Percentiles rank a stretch among this genome's conserved stretches.
Evolutionary conservation across 805 yeast genomes (phyloP).

Genomic region (Crinitomyces ghanaensis): DNA sequence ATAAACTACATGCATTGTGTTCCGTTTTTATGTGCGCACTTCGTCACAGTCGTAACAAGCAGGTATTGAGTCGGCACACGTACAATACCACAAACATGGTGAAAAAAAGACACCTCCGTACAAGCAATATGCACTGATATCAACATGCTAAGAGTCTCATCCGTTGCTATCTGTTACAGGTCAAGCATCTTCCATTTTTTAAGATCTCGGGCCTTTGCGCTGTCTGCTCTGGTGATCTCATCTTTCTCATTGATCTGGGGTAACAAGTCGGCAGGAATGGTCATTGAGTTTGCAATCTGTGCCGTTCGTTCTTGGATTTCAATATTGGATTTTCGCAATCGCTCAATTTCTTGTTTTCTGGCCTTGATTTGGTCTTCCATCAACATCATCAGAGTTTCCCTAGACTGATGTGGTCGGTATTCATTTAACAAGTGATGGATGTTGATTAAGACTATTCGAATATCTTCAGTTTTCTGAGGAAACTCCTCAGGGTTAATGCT

Average conservation of each 20-base stretch:
- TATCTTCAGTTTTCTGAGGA: conserved; percentile 58
- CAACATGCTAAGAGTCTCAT: no score
- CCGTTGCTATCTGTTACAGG: no score
- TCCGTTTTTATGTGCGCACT: no score
- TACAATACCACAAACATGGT: no score
- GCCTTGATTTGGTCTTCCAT: conserved; percentile 52
- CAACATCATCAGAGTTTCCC: conserved; percentile 74
- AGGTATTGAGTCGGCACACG: no score
- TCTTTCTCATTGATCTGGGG: no score
- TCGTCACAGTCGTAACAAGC: no score
- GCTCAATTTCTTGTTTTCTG: conserved; percentile 19
- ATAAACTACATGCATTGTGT: no score
- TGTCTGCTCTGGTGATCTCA: no score
- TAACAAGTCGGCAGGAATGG: no score
- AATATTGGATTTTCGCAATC: conserved; percentile 30
- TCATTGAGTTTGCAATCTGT: conserved; percentile 23
- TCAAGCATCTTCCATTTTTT: conserved; percentile 1
- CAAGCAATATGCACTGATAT: no score
- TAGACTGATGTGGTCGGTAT: conserved; percentile 88
- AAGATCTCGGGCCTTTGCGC: conserved; percentile 2
- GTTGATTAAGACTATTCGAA: conserved; percentile 71
- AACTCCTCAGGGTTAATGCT: conserved; percentile 59
- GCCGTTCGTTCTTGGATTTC: conserved; percentile 31
- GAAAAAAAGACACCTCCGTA: no score
- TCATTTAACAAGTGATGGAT: conserved; percentile 86